Base-by-base conservation (phyloP, 1,139 yeast genomes). In the Blastobotrys buckinghamii region DNA sequence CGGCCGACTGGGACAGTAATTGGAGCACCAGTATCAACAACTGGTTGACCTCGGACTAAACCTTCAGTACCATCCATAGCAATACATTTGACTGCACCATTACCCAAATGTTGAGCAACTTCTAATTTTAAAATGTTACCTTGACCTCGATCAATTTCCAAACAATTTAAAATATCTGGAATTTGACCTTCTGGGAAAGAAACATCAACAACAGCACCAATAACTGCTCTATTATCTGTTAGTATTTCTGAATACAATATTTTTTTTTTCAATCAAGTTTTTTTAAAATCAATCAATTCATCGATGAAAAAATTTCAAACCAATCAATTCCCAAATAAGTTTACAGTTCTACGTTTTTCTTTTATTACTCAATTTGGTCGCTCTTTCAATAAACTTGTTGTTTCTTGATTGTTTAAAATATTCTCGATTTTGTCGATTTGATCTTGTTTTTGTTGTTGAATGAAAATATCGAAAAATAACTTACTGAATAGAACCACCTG, bases 21-120 rank as follows among this genome's bases (percentile, higher is more conserved):
- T 75, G 98, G 98, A 60, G 96, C 81, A 74, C 98, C 98, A 59
- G 97, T 90, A 78, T 92, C 98, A 61, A 71, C 64, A 68, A 92
- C 98, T 55, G 77, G 56, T 69, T 87, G 84, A 74, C 98, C 98
- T 83, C 98, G 92, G 67, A 89, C 96, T 70, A 92, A 84, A 88
- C 98, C 98, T 75, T 92, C 97, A 66, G 98, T 92, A 86, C 97
- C 98, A 76, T 92, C 98, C 98, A 92, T 92, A 72, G 98, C 97
- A 86, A 92, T 92, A 71, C 98, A 86, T 83, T 98, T 90, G 73
- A 92, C 97, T 67, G 97, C 86, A 87, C 89, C 89, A 80, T 92
- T 98, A 81, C 98, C 98, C 76, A 92, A 82, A 76, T 92, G 98
- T 79, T 92, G 98, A 68, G 98, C 94, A 66, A 92, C 98, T 79